phyloP scores from a whole-genome alignment of 495 filamentous ascomycete species.

The Cladorrhinum samala region DNA sequence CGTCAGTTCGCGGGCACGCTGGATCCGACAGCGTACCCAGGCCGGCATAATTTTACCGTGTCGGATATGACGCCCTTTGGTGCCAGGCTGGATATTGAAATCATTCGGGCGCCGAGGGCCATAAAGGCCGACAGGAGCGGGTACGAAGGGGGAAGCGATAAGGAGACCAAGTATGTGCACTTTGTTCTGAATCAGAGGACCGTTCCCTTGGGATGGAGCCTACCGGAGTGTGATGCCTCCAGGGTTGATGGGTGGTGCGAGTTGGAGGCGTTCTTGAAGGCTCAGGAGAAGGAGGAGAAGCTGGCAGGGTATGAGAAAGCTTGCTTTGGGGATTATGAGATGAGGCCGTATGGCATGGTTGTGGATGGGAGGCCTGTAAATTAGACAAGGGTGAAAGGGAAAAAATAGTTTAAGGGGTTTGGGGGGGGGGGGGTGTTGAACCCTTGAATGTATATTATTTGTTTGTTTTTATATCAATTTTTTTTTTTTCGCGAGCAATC shows the following conservation, averaged over 20 bases:
- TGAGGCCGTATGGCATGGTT: not conserved
- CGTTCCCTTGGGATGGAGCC: conserved; percentile 50
- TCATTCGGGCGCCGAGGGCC: conserved; percentile 52
- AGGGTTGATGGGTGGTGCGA: conserved; percentile 64
- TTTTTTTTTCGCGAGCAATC: too few species aligned
- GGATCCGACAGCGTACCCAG: conserved; percentile 36
- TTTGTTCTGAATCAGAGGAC: conserved; percentile 62
- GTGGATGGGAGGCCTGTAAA: not conserved
- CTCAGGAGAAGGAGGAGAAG: conserved; percentile 39
- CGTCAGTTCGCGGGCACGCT: conserved; percentile 56
- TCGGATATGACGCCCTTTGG: conserved; percentile 55
- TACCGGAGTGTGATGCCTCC: conserved; percentile 46
- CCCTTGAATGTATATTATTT: not conserved
- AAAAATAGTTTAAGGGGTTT: too few species aligned
- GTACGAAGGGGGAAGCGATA: conserved; percentile 22
- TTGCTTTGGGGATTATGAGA: conserved; percentile 46
- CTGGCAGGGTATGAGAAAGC: conserved; percentile 47
- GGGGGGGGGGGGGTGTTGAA: too few species aligned
- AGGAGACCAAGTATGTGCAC: conserved; percentile 53
- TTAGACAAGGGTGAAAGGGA: too few species aligned
- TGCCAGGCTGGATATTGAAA: conserved; percentile 57
- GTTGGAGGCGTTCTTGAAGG: conserved; percentile 48
- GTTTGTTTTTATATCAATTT: too few species aligned
- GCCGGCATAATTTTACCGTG: conserved; percentile 46
- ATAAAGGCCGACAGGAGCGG: conserved; percentile 37